A percentile compares a stretch with the other conserved stretches of the same genome.
phyloP scores from a whole-genome alignment of 495 filamentous ascomycete species.

The Hypomontagnella monticulosa region DNA sequence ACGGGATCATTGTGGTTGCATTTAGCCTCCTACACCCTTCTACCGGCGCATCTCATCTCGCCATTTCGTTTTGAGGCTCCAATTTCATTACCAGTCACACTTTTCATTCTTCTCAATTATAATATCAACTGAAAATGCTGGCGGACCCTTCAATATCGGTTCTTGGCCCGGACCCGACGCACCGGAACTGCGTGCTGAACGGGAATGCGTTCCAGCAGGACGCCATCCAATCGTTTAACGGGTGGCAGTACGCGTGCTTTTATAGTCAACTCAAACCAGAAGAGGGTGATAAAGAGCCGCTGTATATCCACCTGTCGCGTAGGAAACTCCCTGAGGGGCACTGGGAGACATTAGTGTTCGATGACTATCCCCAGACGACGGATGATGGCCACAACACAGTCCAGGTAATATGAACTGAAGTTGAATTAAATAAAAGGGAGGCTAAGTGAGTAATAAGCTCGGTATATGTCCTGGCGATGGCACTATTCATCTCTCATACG shows the following conservation, averaged over 20 bases:
- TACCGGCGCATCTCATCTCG: slow-evolving; percentile 12
- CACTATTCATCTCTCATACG: slow-evolving; percentile 59
- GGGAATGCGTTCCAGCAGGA: slow-evolving; percentile 58
- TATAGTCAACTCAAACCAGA: slow-evolving; percentile 48
- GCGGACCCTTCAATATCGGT: slow-evolving; percentile 42
- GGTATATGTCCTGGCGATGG: slow-evolving; percentile 59
- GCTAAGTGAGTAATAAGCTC: slow-evolving; percentile 41
- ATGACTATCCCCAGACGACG: slow-evolving; percentile 59
- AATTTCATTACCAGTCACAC: not conserved
- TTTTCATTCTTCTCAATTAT: not conserved
- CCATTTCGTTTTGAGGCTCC: slow-evolving; percentile 2
- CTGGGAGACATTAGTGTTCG: slow-evolving; percentile 57
- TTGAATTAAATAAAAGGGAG: not conserved
- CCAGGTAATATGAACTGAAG: slow-evolving; percentile 43
- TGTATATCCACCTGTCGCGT: slow-evolving; percentile 56
- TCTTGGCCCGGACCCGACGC: slow-evolving; percentile 49
- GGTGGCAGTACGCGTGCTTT: slow-evolving; percentile 58
- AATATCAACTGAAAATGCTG: slow-evolving; percentile 31
- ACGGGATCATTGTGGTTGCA: slow-evolving; percentile 17
- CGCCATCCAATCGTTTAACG: slow-evolving; percentile 50
- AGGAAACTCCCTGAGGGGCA: slow-evolving; percentile 46
- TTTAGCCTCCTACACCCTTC: slow-evolving; percentile 28
- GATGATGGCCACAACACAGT: slow-evolving; percentile 62
- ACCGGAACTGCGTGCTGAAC: slow-evolving; percentile 52
- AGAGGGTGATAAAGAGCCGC: slow-evolving; percentile 40